Evolutionary conservation across 139 green algal species (phyloP), one percentile per base, ranked within the genome.

Genomic region (Parachlorella kessleri): DNA sequence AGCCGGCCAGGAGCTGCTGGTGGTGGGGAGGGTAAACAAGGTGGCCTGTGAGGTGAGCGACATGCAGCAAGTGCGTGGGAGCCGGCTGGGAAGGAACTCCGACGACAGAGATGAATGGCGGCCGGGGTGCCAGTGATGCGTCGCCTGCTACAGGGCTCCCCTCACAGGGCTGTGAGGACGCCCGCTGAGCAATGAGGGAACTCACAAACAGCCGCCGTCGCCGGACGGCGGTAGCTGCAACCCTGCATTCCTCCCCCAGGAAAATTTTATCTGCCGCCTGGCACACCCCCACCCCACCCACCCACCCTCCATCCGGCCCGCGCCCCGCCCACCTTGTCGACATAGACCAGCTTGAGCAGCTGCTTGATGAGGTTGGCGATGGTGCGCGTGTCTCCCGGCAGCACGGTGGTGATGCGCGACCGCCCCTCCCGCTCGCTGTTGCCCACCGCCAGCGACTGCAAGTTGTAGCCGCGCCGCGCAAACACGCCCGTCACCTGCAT

Each of bases 391-490:
- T 84, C 88, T 28, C 93, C 96, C 2, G 96, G 96, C n/a, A 99
- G 91, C 40, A 99, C 94, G 83, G 93, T 97, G 54, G 88, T 96
- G 88, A 99, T 98, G 73, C 96, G 89, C 28, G 87, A 95, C 55
- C 91, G 72, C 37, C 94, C 97, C 54, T 88, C 80, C 32, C 66
- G 83, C 90, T 98, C 94, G 21, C 80, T 85, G 42, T 92, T 92
- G 30, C 96, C 96, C 87, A 99, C 96, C 67, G 96, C 96, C 72
- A 99, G 85, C 8, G 84, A 92, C 88, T 99, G 96, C 37, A 99
- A 85, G 86, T 99, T 99, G 92, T 98, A 99, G 42, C 97, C 96
- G n/a, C 96, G 91, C 39, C 96, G 88, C 3, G 97, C 91, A 82
- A 99, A 94, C 41, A 99, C 93, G 40, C 91, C 90, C 0, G 96